phyloP scores from a whole-genome alignment of 345 rosid species.

The Euphorbia peplus region DNA sequence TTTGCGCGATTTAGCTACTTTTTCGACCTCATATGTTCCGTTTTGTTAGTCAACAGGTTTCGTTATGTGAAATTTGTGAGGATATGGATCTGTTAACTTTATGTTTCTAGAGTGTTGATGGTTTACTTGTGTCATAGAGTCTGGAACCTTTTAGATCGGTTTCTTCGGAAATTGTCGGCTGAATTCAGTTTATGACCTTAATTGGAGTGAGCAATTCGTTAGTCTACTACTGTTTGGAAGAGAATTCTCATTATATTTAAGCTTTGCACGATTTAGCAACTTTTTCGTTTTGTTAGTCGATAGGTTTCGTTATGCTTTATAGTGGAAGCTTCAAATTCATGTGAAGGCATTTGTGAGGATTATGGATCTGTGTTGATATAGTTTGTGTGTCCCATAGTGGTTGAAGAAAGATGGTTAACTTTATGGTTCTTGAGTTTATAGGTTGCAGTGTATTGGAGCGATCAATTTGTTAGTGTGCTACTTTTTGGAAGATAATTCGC shows the following conservation, averaged over 20 bases:
- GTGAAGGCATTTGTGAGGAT: background rate
- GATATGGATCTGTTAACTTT: too few species aligned
- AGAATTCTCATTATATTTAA: background rate
- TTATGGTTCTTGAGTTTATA: background rate
- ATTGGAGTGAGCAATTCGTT: conserved; percentile 3
- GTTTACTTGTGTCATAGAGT: background rate
- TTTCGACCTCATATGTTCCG: background rate
- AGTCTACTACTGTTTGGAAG: background rate
- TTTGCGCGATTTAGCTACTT: background rate
- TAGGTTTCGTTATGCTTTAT: too few species aligned
- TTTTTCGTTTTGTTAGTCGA: background rate
- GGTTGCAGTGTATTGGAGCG: background rate
- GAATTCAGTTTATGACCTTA: conserved; percentile 10
- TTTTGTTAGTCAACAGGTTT: background rate
- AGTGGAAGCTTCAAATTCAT: background rate
- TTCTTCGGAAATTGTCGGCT: background rate
- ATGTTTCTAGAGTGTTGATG: too few species aligned
- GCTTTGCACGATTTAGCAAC: background rate
- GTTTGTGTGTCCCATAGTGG: background rate
- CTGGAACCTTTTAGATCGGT: background rate
- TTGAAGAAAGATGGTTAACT: background rate
- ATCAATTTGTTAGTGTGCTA: too few species aligned
- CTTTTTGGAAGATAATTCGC: too few species aligned
- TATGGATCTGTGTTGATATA: background rate
- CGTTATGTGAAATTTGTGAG: too few species aligned